Evolutionary conservation across 2,329 filamentous ascomycete genomes (phyloP).

Genomic region (Rhynchosporium agropyri): DNA sequence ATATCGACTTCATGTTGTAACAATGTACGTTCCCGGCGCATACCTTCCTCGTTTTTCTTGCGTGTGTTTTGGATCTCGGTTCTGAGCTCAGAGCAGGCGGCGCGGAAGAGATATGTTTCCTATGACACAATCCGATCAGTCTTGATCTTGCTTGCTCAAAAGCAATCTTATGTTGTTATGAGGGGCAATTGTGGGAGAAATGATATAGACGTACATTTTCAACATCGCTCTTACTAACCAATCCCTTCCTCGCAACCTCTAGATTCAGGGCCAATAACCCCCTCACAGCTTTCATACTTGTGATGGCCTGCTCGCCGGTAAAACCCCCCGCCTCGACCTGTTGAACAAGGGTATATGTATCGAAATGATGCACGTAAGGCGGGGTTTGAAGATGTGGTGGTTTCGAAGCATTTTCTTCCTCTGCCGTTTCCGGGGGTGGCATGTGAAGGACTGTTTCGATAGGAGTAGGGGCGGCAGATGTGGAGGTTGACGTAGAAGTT

Average conservation of each 20-base stretch:
- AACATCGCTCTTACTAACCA: constrained; percentile 89
- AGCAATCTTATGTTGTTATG: not conserved
- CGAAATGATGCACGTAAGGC: constrained; percentile 93
- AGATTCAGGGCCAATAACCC: constrained; percentile 77
- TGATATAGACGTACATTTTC: constrained; percentile 63
- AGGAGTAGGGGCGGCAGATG: not conserved
- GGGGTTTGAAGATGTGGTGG: constrained; percentile 71
- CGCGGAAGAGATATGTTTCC: constrained; percentile 90
- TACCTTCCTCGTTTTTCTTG: constrained; percentile 75
- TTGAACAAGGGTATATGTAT: constrained; percentile 87
- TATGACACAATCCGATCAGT: constrained; percentile 35
- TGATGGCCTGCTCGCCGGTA: constrained; percentile 72
- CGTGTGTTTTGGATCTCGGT: constrained; percentile 83
- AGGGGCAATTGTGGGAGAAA: not conserved
- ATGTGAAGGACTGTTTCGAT: constrained; percentile 56
- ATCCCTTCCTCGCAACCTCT: constrained; percentile 73
- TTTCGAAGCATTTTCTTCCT: constrained; percentile 47
- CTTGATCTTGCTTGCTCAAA: not conserved
- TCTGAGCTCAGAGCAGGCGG: constrained; percentile 87
- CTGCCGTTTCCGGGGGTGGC: constrained; percentile 47
- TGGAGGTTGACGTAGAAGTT: not conserved
- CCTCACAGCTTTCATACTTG: constrained; percentile 90
- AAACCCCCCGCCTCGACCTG: constrained; percentile 75
- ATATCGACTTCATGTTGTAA: constrained; percentile 97
- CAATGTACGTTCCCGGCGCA: constrained; percentile 79